Base-by-base conservation (phyloP, 2,329 filamentous ascomycete species). In the Diaporthe nobilis region DNA sequence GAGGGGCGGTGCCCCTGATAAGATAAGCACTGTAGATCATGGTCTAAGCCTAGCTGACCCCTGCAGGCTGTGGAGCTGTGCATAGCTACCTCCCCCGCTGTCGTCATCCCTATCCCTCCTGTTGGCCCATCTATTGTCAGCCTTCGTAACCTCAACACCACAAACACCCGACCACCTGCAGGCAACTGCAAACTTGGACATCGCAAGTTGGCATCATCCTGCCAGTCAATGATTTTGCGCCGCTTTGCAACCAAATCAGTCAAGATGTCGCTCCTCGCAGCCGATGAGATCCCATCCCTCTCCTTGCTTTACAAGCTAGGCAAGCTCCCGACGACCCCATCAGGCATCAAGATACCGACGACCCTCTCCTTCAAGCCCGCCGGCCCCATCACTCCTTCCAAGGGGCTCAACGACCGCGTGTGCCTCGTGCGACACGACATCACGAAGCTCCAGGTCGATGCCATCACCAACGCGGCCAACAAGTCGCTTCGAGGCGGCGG, bases 401-500 rank as follows among this genome's bases (percentile, higher is more conserved):
- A 88, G 74, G 79, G 84, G 13, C 86, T 94, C 85, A 97, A 97
- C 86, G 85, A 91, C 81, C 92, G 90, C 78, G 88, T 98, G 80
- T 91, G 90, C 61, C 86, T 96, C 51, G 88, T 95, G 78, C 90
- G 91, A 74, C 91, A 91, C 79, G 95, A 98, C 83, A 97, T 98
- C 83, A 98, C 96, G 20, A 92, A 88, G 20, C 90, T 98, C 5
- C 83, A 88, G 44, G 89, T 95, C 61, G 94, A 95, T 81, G 93
- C 94, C 78, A 97, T 98, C 79, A 96, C 98, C 83, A 98, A 98
- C 83, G 96, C 97, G 1, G 96, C 97, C 60, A 98, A 98, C 83
- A 85, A 85, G 13, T 89, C 89, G 2, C 90, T 98, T 0, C 88
- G 94, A 0, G 95, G 96, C 73, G 97, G 97, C 72, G 95, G 95